Conservation (phyloP, 1,284 basidiomycete genomes). For the Marasmius oreades region DNA sequence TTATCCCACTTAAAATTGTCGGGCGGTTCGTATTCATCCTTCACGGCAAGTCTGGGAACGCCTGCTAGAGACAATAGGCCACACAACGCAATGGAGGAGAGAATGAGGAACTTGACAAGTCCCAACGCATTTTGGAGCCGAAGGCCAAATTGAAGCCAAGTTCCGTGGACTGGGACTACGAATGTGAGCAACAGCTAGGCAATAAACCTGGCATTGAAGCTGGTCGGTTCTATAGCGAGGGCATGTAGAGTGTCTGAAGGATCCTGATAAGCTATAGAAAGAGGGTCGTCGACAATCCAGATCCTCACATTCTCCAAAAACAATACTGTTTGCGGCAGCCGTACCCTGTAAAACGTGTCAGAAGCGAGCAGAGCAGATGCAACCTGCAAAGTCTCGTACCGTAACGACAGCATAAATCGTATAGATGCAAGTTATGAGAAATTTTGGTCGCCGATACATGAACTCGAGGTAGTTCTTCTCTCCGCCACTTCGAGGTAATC, state of each 20-base stretch:
- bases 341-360: conserved; percentile 37
- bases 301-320: conserved; percentile 68
- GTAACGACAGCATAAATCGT: conserved; percentile 58
- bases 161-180: conserved; percentile 56
- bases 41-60: conserved; percentile 41
- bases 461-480: conserved; percentile 78
- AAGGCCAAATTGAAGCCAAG: conserved; percentile 52
- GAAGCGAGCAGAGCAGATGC: conserved; percentile 19
- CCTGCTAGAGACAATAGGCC: conserved; percentile 54
- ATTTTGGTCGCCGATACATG: conserved; percentile 62
- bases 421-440: conserved; percentile 58
- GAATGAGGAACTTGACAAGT: conserved; percentile 58
- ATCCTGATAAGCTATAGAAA: background rate
- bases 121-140: conserved; percentile 65
- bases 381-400: conserved; percentile 32
- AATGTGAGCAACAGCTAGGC: conserved; percentile 57
- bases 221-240: conserved; percentile 37
- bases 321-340: conserved; percentile 51
- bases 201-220: conserved; percentile 44
- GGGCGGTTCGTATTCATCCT: conserved; percentile 40
- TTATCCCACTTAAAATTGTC: conserved; percentile 49
- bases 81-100: conserved; percentile 49
- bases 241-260: conserved; percentile 51
- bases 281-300: too few relatives aligned
- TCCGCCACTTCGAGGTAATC: conserved; percentile 65